Percentiles rank a stretch among this genome's conserved stretches.
Conservation (phyloP, 495 filamentous ascomycete genomes). For the Bacidia gigantensis region DNA sequence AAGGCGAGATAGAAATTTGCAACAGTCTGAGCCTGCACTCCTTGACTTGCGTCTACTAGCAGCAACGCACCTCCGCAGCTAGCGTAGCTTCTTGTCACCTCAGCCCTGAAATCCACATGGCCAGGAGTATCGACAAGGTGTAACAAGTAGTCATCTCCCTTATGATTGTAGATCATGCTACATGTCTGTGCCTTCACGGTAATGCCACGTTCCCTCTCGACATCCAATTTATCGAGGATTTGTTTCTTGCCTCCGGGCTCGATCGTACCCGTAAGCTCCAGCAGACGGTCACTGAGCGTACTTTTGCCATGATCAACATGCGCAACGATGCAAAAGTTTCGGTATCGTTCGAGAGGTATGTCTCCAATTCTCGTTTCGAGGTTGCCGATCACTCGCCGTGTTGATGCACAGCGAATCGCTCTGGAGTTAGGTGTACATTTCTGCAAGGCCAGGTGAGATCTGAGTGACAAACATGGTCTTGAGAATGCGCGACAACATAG, state of each 20-base stretch:
- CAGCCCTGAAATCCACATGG: conserved; percentile 94
- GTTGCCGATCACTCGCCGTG: conserved; percentile 26
- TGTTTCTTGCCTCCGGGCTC: conserved; percentile 80
- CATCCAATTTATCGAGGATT: conserved; percentile 91
- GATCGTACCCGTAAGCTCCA: conserved; percentile 93
- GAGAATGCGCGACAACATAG: conserved; percentile 17
- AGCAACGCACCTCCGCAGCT: conserved; percentile 87
- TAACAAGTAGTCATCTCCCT: conserved; percentile 77
- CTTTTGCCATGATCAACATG: conserved; percentile 99
- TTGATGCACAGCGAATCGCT: background rate
- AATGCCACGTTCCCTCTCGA: conserved; percentile 89
- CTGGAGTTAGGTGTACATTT: background rate
- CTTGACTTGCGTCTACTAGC: conserved; percentile 83
- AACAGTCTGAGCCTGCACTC: conserved; percentile 87
- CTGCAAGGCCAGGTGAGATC: background rate
- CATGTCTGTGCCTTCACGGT: conserved; percentile 99
- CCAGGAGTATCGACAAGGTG: conserved; percentile 95
- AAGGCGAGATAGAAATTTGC: conserved; percentile 98
- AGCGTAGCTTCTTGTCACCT: conserved; percentile 88
- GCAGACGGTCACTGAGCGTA: conserved; percentile 78
- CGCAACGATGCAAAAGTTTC: conserved; percentile 95
- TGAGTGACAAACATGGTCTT: background rate
- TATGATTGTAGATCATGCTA: conserved; percentile 84
- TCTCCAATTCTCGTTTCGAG: conserved; percentile 71
- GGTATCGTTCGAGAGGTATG: conserved; percentile 82